Base-by-base conservation (phyloP, 805 yeast genomes). In the Cyberlindnera samutprakarnensis region DNA sequence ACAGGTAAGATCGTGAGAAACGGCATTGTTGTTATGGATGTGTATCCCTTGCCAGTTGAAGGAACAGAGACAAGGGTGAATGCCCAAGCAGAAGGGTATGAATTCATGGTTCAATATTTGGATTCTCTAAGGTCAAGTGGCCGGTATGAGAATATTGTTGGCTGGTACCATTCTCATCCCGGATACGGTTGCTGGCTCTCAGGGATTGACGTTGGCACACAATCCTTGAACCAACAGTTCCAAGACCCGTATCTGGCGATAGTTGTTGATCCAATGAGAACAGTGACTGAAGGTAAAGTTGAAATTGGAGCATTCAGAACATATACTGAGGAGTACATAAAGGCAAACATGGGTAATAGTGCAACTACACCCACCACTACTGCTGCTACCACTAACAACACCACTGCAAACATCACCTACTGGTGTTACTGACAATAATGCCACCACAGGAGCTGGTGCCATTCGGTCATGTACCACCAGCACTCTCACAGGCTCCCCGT, bases 81-180 rank as follows among this genome's bases (percentile, higher is more conserved):
- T 56, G 96, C 97, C 0, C 87, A 83, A 49, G 76, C 78, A 13
- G 97, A 90, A 50, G 94, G 94, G 0, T 88, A 88, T 55, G 97
- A 90, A 54, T 92, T 80, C 53, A 88, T 92, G 95, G 92, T 88
- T 2, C 78, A 75, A 38, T 87, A 83, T 54, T 61, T 83, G 31
- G 78, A 78, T 33, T 61, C 67, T 25, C 54, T 72, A 39, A 71
- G 72, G 48, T 56, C 61, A 17, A 60, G 67, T 14, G 73, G 72
- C 1, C 55, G 71, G n/a, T 38, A 52, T n/a, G 79, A 82, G 40
- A 71, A 82, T 44, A 81, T 90, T 15, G 84, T 92, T 12, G 98
- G 98, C 8, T 90, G 98, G 98, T 90, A 92, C 57, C 98, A 90
- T 56, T 86, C 97, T 68, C 98, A 90, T 56, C 98, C 98, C 0